phyloP scores from a whole-genome alignment of 495 filamentous ascomycete species.

The Talaromyces liani region DNA sequence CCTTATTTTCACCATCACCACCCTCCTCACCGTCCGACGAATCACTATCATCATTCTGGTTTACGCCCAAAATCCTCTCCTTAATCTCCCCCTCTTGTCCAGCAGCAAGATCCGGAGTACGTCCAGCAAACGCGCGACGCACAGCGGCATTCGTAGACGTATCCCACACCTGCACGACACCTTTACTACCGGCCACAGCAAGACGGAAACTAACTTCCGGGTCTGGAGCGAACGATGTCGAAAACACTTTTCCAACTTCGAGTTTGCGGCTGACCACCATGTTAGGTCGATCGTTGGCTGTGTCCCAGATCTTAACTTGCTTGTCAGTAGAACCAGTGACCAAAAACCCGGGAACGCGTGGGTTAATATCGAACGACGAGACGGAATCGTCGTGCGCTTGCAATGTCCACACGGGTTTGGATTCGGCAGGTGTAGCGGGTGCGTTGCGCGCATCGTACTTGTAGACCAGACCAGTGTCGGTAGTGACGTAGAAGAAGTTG shows the following conservation, averaged over 20 bases:
- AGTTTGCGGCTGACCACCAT: constrained; percentile 89
- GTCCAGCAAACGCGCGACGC: constrained; percentile 73
- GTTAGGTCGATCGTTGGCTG: constrained; percentile 62
- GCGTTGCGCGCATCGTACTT: constrained; percentile 70
- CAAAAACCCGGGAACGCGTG: constrained; percentile 81
- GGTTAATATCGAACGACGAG: constrained; percentile 93
- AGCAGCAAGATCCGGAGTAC: constrained; percentile 49
- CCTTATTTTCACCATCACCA: constrained; percentile 44
- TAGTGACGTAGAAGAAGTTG: constrained; percentile 91
- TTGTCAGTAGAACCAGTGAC: constrained; percentile 89
- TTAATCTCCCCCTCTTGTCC: constrained; percentile 52
- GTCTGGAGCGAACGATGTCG: constrained; percentile 82
- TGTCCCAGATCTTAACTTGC: constrained; percentile 94
- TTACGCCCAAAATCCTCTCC: constrained; percentile 70
- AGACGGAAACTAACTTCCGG: constrained; percentile 81
- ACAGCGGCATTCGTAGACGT: constrained; percentile 90
- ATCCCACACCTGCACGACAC: constrained; percentile 90
- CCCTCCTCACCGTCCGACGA: constrained; percentile 52
- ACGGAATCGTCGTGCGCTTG: constrained; percentile 92
- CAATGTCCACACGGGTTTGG: constrained; percentile 84
- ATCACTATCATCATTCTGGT: constrained; percentile 55
- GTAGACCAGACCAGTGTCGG: constrained; percentile 84
- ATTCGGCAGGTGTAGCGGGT: constrained; percentile 59
- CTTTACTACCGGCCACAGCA: constrained; percentile 92
- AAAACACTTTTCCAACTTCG: constrained; percentile 92